These are phyloP conservation scores for Cadophora sp. DNA, from an alignment of 2,329 filamentous ascomycete species.

Conservation along the genomic window DNA sequence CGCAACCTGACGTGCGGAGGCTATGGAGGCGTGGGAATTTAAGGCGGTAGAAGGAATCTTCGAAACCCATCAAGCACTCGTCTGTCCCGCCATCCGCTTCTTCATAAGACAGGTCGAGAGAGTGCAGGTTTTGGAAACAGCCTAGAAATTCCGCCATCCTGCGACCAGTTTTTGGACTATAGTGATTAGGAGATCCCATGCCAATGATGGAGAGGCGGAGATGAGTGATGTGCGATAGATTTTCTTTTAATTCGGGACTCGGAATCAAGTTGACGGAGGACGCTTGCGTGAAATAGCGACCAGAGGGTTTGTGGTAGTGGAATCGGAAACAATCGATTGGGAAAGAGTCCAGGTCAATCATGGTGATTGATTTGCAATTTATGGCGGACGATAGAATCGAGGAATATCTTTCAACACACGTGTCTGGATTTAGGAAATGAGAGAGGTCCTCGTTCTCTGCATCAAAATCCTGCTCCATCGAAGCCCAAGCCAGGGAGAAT, in stretches of 20 bases:
- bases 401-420: constrained; percentile 5
- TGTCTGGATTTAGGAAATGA: not conserved
- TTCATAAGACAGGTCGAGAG: constrained; percentile 20
- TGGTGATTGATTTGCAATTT: not conserved
- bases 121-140: constrained; percentile 8
- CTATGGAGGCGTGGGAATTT: constrained; percentile 14
- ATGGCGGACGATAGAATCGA: not conserved
- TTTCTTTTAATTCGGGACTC: not conserved
- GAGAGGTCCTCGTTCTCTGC: not conserved
- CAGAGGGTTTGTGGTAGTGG: no score
- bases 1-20: constrained; percentile 4
- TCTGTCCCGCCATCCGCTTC: constrained; percentile 12
- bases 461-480: not conserved
- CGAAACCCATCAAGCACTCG: constrained; percentile 8
- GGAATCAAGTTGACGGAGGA: not conserved
- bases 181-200: not conserved
- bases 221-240: constrained; percentile 1
- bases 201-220: constrained; percentile 2
- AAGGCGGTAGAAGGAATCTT: constrained; percentile 16
- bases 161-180: not conserved
- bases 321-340: constrained; percentile 13
- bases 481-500: constrained; percentile 6
- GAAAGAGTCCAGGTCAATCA: constrained; percentile 7
- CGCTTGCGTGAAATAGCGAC: not conserved
- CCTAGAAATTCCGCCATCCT: constrained; percentile 13